A percentile compares a stretch with the other conserved stretches of the same genome.
These are phyloP conservation scores for Sporisorium reilianum DNA, from an alignment of 1,284 basidiomycete species.

Conservation along the genomic window DNA sequence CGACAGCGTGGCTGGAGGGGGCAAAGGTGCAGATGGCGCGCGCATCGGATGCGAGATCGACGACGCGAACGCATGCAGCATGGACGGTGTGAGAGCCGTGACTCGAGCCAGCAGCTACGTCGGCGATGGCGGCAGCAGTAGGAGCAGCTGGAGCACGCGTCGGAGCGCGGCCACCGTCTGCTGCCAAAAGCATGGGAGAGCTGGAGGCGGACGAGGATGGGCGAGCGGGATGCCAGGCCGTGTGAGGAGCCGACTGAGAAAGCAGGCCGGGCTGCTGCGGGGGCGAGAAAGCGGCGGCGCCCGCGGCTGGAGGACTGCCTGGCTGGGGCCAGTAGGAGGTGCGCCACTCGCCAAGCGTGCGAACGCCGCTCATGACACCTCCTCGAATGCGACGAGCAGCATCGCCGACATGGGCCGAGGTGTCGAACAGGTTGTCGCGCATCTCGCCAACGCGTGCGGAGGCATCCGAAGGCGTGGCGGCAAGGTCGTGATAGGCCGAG, in stretches of 20 bases:
- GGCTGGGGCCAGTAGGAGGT: constrained; percentile 43
- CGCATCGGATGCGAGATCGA: constrained; percentile 30
- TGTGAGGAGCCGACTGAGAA: constrained; percentile 44
- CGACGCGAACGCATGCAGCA: constrained; percentile 24
- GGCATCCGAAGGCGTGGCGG: constrained; percentile 6
- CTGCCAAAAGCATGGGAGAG: constrained; percentile 39
- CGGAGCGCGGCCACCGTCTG: constrained; percentile 11
- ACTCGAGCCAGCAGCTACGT: background rate
- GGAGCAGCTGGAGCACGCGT: constrained; percentile 22
- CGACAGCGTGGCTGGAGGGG: constrained; percentile 23
- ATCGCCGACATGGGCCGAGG: constrained; percentile 45
- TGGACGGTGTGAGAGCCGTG: background rate
- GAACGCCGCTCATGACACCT: constrained; percentile 48
- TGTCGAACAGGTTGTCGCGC: constrained; percentile 50
- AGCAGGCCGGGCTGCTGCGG: constrained; percentile 28
- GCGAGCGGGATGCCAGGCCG: constrained; percentile 13
- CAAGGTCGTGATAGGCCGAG: constrained; percentile 17
- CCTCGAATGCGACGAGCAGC: constrained; percentile 46
- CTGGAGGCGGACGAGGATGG: constrained; percentile 32
- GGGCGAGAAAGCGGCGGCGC: constrained; percentile 11
- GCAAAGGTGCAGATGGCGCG: constrained; percentile 35
- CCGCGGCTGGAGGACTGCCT: constrained; percentile 22
- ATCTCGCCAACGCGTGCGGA: constrained; percentile 36
- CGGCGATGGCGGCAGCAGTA: background rate
- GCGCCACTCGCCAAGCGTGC: constrained; percentile 48